Conservation (phyloP, 805 yeast genomes). For the Metschnikowia continentalis region DNA sequence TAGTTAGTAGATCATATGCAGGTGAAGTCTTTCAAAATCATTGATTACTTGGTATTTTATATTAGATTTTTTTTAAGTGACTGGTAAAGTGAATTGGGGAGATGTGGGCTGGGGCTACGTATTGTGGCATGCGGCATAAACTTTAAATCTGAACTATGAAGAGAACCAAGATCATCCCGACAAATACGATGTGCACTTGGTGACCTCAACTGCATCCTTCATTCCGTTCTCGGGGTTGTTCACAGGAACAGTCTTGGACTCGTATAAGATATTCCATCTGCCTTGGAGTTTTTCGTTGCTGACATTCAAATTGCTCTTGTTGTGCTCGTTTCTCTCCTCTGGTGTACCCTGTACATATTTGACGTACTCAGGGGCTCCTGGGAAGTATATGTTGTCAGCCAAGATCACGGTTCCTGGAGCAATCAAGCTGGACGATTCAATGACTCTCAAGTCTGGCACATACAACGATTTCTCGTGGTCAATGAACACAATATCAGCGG, state of each 20-base stretch:
- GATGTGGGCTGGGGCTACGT: background rate
- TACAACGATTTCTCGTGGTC: constrained; percentile 39
- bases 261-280: constrained; percentile 40
- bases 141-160: too few relatives aligned
- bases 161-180: constrained; percentile 7
- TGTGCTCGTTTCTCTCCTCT: constrained; percentile 30
- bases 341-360: constrained; percentile 37
- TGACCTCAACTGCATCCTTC: constrained; percentile 30
- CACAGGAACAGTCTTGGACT: constrained; percentile 25
- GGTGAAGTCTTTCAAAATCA: too few relatives aligned
- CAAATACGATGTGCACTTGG: constrained; percentile 27
- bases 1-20: too few relatives aligned
- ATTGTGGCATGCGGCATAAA: background rate
- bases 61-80: too few relatives aligned
- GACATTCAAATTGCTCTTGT: constrained; percentile 21
- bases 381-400: constrained; percentile 35
- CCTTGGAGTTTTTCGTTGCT: constrained; percentile 30
- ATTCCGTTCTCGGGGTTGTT: constrained; percentile 10
- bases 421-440: constrained; percentile 38
- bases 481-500: constrained; percentile 36
- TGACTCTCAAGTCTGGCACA: constrained; percentile 38
- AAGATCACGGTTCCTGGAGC: constrained; percentile 36
- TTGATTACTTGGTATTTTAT: too few relatives aligned
- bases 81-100: too few relatives aligned
- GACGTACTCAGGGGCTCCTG: constrained; percentile 39